A percentile compares a stretch with the other conserved stretches of the same genome.
Evolutionary conservation across 768 basidiomycete species (phyloP).

Genomic region (Cyathus striatus): DNA sequence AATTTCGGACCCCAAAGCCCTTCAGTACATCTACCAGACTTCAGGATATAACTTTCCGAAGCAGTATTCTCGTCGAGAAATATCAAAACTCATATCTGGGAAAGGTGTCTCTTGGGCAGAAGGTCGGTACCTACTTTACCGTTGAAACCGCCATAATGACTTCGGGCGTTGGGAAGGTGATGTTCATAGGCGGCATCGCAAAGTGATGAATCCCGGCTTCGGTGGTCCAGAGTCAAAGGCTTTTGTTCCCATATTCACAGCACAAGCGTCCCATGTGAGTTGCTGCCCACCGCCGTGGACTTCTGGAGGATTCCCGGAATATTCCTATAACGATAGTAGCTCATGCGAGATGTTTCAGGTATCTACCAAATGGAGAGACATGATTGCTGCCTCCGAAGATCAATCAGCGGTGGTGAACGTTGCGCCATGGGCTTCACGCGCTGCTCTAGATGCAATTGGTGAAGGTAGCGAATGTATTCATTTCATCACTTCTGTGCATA

Average conservation of each 20-base stretch:
- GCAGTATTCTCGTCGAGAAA: conserved; percentile 28
- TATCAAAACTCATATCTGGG: conserved; percentile 28
- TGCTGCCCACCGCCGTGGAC: no score
- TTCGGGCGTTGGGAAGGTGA: conserved; percentile 17
- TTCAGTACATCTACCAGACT: conserved; percentile 38
- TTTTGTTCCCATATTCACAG: conserved; percentile 32
- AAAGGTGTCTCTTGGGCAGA: conserved; percentile 33
- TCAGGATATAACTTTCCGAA: conserved; percentile 39
- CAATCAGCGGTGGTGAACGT: conserved; percentile 27
- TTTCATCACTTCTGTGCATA: neutral
- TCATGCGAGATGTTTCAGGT: conserved; percentile 19
- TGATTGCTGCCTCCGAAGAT: conserved; percentile 20
- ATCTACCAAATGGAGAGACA: conserved; percentile 32
- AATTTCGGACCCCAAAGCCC: conserved; percentile 43
- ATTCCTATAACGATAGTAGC: no score
- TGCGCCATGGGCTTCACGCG: conserved; percentile 34
- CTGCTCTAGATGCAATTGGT: conserved; percentile 47
- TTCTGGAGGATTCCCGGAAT: no score
- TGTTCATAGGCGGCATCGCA: conserved; percentile 42
- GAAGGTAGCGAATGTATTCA: conserved; percentile 24
- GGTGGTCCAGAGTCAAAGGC: conserved; percentile 36
- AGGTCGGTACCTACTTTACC: conserved; percentile 17
- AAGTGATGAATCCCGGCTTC: conserved; percentile 42
- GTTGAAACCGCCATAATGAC: neutral
- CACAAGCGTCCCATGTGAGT: conserved; percentile 4